These are phyloP conservation scores for Clathrospora elynae DNA, from an alignment of 2,329 filamentous ascomycete species.

Conservation along the genomic window DNA sequence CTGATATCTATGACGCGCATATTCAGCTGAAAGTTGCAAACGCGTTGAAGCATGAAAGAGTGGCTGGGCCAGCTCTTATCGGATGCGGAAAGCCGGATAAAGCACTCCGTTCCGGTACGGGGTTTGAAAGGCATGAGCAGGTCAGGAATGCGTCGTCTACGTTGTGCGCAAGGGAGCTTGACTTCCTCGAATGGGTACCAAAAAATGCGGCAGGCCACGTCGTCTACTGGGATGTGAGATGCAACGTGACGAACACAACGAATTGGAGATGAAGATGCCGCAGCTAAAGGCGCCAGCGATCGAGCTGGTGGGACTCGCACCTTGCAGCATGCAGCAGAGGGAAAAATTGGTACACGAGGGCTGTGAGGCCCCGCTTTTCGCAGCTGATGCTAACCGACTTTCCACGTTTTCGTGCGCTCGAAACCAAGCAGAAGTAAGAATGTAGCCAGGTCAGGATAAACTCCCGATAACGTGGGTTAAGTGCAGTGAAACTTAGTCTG, in stretches of 20 bases:
- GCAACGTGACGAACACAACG: conserved; percentile 10
- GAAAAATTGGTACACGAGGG: conserved; percentile 19
- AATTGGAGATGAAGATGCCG: conserved; percentile 2
- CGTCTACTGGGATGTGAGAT: conserved; percentile 9
- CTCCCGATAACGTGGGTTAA: conserved; percentile 9
- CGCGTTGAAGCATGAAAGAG: conserved; percentile 5
- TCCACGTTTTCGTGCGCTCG: conserved; percentile 22
- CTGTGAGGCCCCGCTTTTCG: conserved; percentile 18
- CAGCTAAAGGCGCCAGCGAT: conserved; percentile 5
- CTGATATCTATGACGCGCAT: conserved; percentile 15
- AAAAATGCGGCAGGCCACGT: conserved; percentile 6
- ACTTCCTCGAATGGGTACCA: conserved; percentile 1
- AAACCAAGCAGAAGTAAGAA: conserved; percentile 6
- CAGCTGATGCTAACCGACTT: conserved; percentile 22
- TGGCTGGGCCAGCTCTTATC: conserved; percentile 16
- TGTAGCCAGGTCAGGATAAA: conserved; percentile 4
- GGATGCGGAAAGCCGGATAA: conserved; percentile 18
- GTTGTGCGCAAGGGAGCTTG: not conserved
- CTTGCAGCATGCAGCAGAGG: conserved; percentile 19
- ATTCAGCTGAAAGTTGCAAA: conserved; percentile 6
- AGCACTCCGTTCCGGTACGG: conserved; percentile 2
- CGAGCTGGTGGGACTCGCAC: conserved; percentile 12
- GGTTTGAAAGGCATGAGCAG: conserved; percentile 4
- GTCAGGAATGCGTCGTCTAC: conserved; percentile 3
- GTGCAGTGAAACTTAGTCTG: conserved; percentile 13